Evolutionary conservation across 202 grass and related monocot species (phyloP), one percentile per base, ranked within the genome.

Genomic region (Panicum virgatum): DNA sequence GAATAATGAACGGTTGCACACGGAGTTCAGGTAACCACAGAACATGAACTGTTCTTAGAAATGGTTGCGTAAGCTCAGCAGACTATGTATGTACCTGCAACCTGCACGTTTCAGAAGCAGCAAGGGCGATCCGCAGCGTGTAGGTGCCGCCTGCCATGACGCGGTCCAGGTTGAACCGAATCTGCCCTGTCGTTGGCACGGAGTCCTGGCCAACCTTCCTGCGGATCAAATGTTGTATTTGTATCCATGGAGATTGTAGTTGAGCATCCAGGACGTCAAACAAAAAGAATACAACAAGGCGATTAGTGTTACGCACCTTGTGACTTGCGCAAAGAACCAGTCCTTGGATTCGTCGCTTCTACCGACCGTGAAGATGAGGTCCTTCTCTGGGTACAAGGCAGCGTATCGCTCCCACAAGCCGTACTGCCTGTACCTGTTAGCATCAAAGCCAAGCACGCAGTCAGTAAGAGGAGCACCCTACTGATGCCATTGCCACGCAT

Each of bases 261-360:
- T 29, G 30, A 62, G 29, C 9, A 0, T 32, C 26, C 13, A 63
- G 3, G 4, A 34, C 30, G 6, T 63, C 30, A 36, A 34, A 19
- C 32, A 16, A 15, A 61, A 29, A 12, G 58, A 26, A 30, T 30
- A 30, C 5, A 61, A 29, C 26, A 61, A 29, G 30, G 58, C 26
- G 1, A 61, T 14, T 15, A 5, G 19, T 15, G 15, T 64, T 75
- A n/a, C n/a, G n/a, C n/a, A 86, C 93, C 88, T 92, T 64, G 85
- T 90, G 59, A 92, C 88, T n/a, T 96, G 90, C 0, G 93, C 83
- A 5, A 86, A 96, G 80, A 90, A 96, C 90, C 90, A 96, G 76
- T 96, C 88, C 44, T 72, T 92, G 52, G 64, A 88, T 65, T 73
- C 59, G 2, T 89, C 12, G 68, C 87, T 85, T 25, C 70, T 29